Evolutionary conservation across 2,329 filamentous ascomycete species (phyloP).

Genomic region (Ascochyta clinopodiicola): DNA sequence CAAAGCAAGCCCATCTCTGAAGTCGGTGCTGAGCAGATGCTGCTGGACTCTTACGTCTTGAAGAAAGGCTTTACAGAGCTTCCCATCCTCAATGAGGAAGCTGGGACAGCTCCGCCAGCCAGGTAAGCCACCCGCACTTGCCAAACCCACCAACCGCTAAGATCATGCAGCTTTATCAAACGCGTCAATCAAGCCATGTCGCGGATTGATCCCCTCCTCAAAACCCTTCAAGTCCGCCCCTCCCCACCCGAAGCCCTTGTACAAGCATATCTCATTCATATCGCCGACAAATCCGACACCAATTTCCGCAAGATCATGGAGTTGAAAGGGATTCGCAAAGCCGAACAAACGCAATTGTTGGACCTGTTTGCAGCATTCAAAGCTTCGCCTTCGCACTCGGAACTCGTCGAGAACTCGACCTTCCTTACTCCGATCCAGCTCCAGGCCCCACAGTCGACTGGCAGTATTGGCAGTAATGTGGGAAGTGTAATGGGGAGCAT

Average conservation of each 20-base stretch:
- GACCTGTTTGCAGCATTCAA: constrained; percentile 92
- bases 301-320: constrained; percentile 98
- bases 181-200: constrained; percentile 84
- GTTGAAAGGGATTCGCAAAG: constrained; percentile 84
- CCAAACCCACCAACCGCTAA: constrained; percentile 8
- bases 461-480: constrained; percentile 47
- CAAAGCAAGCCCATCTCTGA: constrained; percentile 91
- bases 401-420: constrained; percentile 57
- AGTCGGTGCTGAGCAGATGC: constrained; percentile 95
- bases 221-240: constrained; percentile 92
- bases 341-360: constrained; percentile 80
- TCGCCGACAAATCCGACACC: constrained; percentile 87
- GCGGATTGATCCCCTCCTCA: constrained; percentile 89
- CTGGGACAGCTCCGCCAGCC: constrained; percentile 64
- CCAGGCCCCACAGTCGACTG: constrained; percentile 51
- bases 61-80: constrained; percentile 79
- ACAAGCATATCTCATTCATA: constrained; percentile 96
- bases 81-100: constrained; percentile 64
- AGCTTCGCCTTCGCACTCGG: constrained; percentile 68
- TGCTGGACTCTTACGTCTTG: constrained; percentile 90
- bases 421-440: constrained; percentile 49
- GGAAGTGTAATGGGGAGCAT: constrained; percentile 51
- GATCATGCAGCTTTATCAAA: constrained; percentile 73
- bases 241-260: constrained; percentile 92
- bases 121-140: constrained; percentile 42